Conservation (phyloP, 2,329 filamentous ascomycete genomes). For the Geosmithia flava region DNA sequence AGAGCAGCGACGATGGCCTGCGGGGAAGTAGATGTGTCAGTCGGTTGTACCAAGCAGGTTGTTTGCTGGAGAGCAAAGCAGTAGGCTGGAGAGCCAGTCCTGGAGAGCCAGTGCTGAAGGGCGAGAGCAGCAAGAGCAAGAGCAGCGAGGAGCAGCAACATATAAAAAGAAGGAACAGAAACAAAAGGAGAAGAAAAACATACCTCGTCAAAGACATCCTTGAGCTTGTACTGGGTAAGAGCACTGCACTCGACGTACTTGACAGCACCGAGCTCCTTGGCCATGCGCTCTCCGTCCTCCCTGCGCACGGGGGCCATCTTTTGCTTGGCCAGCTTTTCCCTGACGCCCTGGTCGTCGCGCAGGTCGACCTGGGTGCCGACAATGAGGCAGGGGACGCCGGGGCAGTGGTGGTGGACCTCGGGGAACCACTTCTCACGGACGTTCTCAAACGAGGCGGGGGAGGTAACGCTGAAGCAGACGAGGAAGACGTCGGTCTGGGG, state of each 20-base stretch:
- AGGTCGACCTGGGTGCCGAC: constrained; percentile 97
- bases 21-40: not conserved
- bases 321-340: constrained; percentile 87
- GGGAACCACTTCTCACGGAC: constrained; percentile 98
- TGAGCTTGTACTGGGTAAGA: constrained; percentile 94
- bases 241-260: constrained; percentile 99
- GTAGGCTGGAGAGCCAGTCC: too few relatives aligned
- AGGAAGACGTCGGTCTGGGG: constrained; percentile 98
- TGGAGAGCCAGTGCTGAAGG: too few relatives aligned
- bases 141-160: not conserved
- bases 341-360: constrained; percentile 74
- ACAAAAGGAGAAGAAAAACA: constrained; percentile 13
- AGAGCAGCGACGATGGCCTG: constrained; percentile 92
- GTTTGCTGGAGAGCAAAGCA: not conserved
- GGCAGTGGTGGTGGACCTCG: constrained; percentile 97
- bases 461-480: constrained; percentile 97
- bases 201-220: constrained; percentile 99
- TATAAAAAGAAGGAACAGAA: not conserved
- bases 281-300: constrained; percentile 92
- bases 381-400: constrained; percentile 92
- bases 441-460: constrained; percentile 97
- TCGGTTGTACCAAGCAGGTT: too few relatives aligned
- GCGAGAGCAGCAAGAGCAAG: too few relatives aligned
- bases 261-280: constrained; percentile 91
- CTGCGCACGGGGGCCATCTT: constrained; percentile 89